phyloP scores from a whole-genome alignment of 768 basidiomycete genomes.

The Tylopilus rubrobrunneus region DNA sequence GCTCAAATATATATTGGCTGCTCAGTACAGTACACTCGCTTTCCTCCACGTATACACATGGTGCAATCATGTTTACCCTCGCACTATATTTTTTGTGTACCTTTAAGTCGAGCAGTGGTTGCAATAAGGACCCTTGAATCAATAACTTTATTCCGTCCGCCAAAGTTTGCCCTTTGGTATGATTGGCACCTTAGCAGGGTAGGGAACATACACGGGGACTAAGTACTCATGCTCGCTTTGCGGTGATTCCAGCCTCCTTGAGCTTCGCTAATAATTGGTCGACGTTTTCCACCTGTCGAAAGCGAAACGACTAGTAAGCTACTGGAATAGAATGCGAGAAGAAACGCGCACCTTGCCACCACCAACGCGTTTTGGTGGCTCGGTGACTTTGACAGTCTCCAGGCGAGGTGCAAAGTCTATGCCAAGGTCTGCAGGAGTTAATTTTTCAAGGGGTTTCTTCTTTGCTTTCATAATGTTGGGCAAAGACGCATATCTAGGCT shows the following conservation, averaged over 20 bases:
- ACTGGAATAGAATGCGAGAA: not conserved
- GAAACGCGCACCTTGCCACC: slow-evolving; percentile 71
- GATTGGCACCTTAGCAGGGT: not conserved
- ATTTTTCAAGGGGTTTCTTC: slow-evolving; percentile 91
- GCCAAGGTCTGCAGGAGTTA: slow-evolving; percentile 74
- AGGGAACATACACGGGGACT: slow-evolving; percentile 3
- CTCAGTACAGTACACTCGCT: slow-evolving; percentile 14
- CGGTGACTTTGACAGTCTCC: slow-evolving; percentile 82
- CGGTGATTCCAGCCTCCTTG: slow-evolving; percentile 72
- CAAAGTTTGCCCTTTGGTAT: not conserved
- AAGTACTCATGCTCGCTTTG: slow-evolving; percentile 21
- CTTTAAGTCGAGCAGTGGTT: slow-evolving; percentile 1
- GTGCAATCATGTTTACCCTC: slow-evolving; percentile 8
- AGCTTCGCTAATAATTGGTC: slow-evolving; percentile 88
- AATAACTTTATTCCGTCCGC: slow-evolving; percentile 11
- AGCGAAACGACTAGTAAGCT: not conserved
- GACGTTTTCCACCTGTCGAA: slow-evolving; percentile 64
- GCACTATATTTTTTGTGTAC: slow-evolving; percentile 15
- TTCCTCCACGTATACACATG: slow-evolving; percentile 7
- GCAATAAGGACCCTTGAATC: slow-evolving; percentile 14
- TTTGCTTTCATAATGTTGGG: slow-evolving; percentile 99
- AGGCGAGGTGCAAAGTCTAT: slow-evolving; percentile 80
- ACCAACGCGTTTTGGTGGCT: slow-evolving; percentile 87
- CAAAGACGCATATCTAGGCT: slow-evolving; percentile 95
- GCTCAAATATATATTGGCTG: slow-evolving; percentile 26